Percentiles rank a stretch among this genome's conserved stretches.
Evolutionary conservation across 2,329 filamentous ascomycete species (phyloP).

Genomic region (Zasmidium cellare): DNA sequence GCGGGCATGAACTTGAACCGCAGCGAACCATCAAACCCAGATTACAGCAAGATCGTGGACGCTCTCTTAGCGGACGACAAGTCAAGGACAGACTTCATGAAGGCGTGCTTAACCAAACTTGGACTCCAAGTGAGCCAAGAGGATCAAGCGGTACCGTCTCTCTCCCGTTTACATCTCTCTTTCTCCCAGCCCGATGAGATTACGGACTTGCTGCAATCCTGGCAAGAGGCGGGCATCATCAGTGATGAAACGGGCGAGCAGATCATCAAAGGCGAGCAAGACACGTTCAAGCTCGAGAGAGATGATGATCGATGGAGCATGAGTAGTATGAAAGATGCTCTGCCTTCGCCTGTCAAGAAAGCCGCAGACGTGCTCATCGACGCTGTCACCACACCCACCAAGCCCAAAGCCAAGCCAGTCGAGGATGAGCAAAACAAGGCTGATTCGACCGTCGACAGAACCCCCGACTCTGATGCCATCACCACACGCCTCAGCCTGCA

Average conservation of each 20-base stretch:
- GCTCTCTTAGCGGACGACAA: slow-evolving; percentile 68
- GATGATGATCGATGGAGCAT: slow-evolving; percentile 50
- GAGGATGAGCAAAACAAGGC: slow-evolving; percentile 29
- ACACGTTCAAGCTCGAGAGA: slow-evolving; percentile 74
- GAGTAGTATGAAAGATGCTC: slow-evolving; percentile 29
- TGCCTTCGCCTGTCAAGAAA: slow-evolving; percentile 20
- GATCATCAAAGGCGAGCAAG: slow-evolving; percentile 76
- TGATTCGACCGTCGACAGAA: slow-evolving; percentile 49
- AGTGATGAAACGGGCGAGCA: slow-evolving; percentile 57
- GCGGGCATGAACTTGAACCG: slow-evolving; percentile 73
- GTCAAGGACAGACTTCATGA: slow-evolving; percentile 71
- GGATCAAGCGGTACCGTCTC: slow-evolving; percentile 68
- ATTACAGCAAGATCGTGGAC: slow-evolving; percentile 70
- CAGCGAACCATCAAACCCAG: slow-evolving; percentile 60
- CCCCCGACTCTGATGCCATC: slow-evolving; percentile 70
- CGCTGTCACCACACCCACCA: slow-evolving; percentile 8
- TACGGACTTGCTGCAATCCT: slow-evolving; percentile 65
- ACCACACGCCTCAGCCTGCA: slow-evolving; percentile 75
- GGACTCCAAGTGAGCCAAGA: slow-evolving; percentile 76
- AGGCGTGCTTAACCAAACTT: slow-evolving; percentile 75
- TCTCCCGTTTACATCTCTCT: slow-evolving; percentile 82
- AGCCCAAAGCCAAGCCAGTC: slow-evolving; percentile 19
- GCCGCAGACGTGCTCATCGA: slow-evolving; percentile 10
- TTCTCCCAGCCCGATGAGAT: slow-evolving; percentile 65
- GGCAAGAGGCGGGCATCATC: slow-evolving; percentile 65